Conservation (phyloP, 805 yeast genomes). For the Candida ipomoeae region DNA sequence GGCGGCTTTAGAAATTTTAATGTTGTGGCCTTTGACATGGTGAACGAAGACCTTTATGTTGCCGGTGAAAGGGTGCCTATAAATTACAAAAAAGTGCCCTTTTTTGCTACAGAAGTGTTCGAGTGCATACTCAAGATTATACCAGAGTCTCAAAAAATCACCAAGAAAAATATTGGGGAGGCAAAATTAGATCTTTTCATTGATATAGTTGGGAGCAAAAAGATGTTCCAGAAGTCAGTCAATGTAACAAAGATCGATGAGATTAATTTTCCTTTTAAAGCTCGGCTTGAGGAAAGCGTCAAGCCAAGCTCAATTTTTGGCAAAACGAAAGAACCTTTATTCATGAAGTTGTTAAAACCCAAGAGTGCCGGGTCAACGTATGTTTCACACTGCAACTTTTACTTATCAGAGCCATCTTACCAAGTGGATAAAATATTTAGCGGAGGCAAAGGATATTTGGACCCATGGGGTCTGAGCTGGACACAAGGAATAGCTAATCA, state of each 20-base stretch:
- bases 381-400: slow-evolving; percentile 35
- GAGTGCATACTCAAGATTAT: slow-evolving; percentile 27
- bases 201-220: slow-evolving; percentile 39
- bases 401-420: slow-evolving; percentile 30
- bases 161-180: slow-evolving; percentile 19
- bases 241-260: slow-evolving; percentile 28
- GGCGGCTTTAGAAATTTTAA: slow-evolving; percentile 21
- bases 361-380: slow-evolving; percentile 28
- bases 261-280: slow-evolving; percentile 26
- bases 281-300: slow-evolving; percentile 12
- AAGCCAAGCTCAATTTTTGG: slow-evolving; percentile 21
- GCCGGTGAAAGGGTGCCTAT: slow-evolving; percentile 33
- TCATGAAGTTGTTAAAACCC: slow-evolving; percentile 35
- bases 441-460: slow-evolving; percentile 18
- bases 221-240: slow-evolving; percentile 30
- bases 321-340: slow-evolving; percentile 27
- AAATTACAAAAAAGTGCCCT: slow-evolving; percentile 35
- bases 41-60: slow-evolving; percentile 31
- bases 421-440: slow-evolving; percentile 27
- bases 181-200: slow-evolving; percentile 34
- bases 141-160: slow-evolving; percentile 20
- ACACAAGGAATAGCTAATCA: slow-evolving; percentile 28
- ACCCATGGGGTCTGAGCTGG: slow-evolving; percentile 38
- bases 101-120: slow-evolving; percentile 35
- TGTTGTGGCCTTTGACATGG: slow-evolving; percentile 32